Percentiles rank a stretch among this genome's conserved stretches.
These are phyloP conservation scores for Parastagonospora avenae DNA, from an alignment of 2,329 filamentous ascomycete species.

Conservation along the genomic window DNA sequence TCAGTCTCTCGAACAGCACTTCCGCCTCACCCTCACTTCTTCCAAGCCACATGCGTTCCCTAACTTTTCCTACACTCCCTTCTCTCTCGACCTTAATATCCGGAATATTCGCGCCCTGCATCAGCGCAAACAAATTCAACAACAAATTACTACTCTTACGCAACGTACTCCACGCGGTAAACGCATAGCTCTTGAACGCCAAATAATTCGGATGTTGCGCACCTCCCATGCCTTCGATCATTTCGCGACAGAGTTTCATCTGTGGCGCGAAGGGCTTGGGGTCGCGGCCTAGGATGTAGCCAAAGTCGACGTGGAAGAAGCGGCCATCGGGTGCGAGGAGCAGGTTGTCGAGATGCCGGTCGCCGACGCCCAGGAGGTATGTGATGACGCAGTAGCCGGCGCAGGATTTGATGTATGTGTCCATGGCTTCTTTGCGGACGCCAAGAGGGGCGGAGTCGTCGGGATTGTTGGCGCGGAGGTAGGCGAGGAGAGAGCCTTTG, in stretches of 20 bases:
- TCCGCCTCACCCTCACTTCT: conserved; percentile 92
- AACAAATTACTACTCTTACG: conserved; percentile 90
- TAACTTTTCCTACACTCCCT: conserved; percentile 92
- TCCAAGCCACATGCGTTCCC: conserved; percentile 91
- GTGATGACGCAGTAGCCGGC: conserved; percentile 99
- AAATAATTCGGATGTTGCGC: conserved; percentile 78
- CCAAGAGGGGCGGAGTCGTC: conserved; percentile 81
- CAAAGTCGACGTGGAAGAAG: conserved; percentile 99
- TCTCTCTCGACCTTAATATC: conserved; percentile 92
- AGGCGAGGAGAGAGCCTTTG: conserved; percentile 77
- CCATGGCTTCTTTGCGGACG: conserved; percentile 88
- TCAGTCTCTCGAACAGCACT: conserved; percentile 82
- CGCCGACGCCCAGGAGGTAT: conserved; percentile 93
- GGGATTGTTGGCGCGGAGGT: conserved; percentile 87
- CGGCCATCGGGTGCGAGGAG: conserved; percentile 86
- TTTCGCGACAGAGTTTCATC: conserved; percentile 96
- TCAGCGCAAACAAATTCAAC: conserved; percentile 91
- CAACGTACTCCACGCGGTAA: conserved; percentile 89
- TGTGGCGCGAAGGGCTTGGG: conserved; percentile 96
- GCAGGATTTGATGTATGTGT: conserved; percentile 94
- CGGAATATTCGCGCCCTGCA: conserved; percentile 97
- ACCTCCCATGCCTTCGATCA: conserved; percentile 98
- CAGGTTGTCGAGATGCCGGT: conserved; percentile 94
- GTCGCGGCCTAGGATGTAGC: conserved; percentile 95
- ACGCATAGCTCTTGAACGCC: conserved; percentile 93